Evolutionary conservation across 495 filamentous ascomycete species (phyloP), one percentile per base, ranked within the genome.

Genomic region (Penicillium ochrochloron): DNA sequence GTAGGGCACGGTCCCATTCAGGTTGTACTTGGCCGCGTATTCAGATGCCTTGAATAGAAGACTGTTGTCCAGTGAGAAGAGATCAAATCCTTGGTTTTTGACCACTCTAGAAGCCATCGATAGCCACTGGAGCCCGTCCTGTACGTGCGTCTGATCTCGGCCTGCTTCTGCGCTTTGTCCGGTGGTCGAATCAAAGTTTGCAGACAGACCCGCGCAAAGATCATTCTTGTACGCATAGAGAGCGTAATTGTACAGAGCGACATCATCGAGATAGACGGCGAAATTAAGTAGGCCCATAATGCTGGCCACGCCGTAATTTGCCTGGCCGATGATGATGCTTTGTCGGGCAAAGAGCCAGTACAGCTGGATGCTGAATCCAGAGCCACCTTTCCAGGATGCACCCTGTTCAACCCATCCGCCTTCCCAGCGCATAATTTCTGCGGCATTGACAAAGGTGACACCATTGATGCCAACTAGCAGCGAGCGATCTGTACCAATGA

Each of bases 371-470:
- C 73, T 71, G 63, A 79, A 78, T 5, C 76, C 77, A 33, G 60
- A 67, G 0, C 73, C 75, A 9, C 77, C 78, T 29, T 67, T 63
- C 66, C 69, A 71, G 19, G 65, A 67, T 4, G 71, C 67, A 6
- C 76, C 75, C 4, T 69, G 35, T 51, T 80, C 78, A 5, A 66
- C 65, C 76, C 78, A 78, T 27, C 69, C 64, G 5, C 73, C 74
- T 61, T 78, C 75, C 72, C 74, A 77, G 10, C 74, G 68, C 72
- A 80, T 76, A 6, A 80, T 78, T 62, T 77, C 75, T 1, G 74
- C 75, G 3, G 78, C 76, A 51, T 77, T 77, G 17, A 66, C 72
- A 52, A 80, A 73, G 23, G 74, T 44, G 33, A 73, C 65, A 11
- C 76, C 77, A 21, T 78, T 75, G 2, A 77, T 56, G 1, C 69